Percentiles rank a stretch among this genome's conserved stretches.
Evolutionary conservation across 306 rosid genomes (phyloP).

Genomic region (Cicer arietinum): DNA sequence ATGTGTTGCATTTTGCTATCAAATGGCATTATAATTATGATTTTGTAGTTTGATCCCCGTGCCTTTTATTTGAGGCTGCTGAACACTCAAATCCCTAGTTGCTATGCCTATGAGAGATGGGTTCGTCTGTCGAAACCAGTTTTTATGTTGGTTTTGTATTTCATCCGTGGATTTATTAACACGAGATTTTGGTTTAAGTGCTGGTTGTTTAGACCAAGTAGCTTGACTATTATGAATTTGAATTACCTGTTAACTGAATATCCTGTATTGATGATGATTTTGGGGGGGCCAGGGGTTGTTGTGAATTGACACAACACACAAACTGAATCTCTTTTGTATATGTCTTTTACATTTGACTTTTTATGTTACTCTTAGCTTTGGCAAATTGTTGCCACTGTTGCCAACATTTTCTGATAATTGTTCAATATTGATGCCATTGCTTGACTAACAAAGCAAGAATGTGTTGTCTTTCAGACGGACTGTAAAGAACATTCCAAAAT

Average conservation of each 20-base stretch:
- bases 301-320: conserved; percentile 19
- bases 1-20: conserved; percentile 25
- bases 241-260: conserved; percentile 36
- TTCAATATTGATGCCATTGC: conserved; percentile 33
- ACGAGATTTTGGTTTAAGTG: conserved; percentile 25
- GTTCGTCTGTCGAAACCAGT: conserved; percentile 1
- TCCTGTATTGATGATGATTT: conserved; percentile 22
- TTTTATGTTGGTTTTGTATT: conserved; percentile 36
- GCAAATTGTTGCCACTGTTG: conserved; percentile 33
- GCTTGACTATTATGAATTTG: conserved; percentile 15
- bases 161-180: conserved; percentile 6
- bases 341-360: conserved; percentile 12
- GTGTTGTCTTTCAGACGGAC: conserved; percentile 76
- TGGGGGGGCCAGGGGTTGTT: not conserved
- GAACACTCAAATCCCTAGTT: conserved; percentile 5
- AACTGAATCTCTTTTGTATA: conserved; percentile 18
- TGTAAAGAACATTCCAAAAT: conserved; percentile 95
- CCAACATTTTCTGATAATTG: conserved; percentile 18
- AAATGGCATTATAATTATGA: conserved; percentile 22
- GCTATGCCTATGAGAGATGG: conserved; percentile 9
- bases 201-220: conserved; percentile 22
- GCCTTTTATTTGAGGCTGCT: conserved; percentile 22
- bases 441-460: conserved; percentile 47
- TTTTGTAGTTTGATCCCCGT: conserved; percentile 17
- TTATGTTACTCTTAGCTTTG: conserved; percentile 30